phyloP scores from a whole-genome alignment of 2,329 filamentous ascomycete genomes.

The Lachnellula willkommii region DNA sequence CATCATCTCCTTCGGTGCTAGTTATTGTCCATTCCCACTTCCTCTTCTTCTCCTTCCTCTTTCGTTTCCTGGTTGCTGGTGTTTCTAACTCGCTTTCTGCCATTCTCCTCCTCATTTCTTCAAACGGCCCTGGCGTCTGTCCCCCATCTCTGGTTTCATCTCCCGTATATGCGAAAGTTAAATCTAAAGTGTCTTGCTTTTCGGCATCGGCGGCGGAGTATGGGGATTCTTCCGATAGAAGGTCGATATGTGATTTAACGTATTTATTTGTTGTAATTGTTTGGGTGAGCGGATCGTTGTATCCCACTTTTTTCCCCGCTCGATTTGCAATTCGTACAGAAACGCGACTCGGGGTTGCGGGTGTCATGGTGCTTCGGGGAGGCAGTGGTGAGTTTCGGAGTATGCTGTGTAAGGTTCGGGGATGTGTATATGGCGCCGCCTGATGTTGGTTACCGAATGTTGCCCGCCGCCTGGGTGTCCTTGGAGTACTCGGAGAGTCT shows the following conservation, averaged over 20 bases:
- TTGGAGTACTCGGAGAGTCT: conserved; percentile 31
- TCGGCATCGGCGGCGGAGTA: conserved; percentile 21
- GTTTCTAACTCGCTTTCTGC: conserved; percentile 35
- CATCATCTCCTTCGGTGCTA: conserved; percentile 40
- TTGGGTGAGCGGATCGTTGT: conserved; percentile 57
- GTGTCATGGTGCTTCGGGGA: conserved; percentile 44
- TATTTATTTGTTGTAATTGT: conserved; percentile 60
- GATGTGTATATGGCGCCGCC: conserved; percentile 51
- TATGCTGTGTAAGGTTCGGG: conserved; percentile 56
- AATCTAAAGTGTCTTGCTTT: conserved; percentile 41
- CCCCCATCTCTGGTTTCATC: conserved; percentile 56
- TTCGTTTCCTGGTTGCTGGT: conserved; percentile 42
- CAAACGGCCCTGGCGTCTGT: conserved; percentile 57
- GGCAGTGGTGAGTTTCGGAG: conserved; percentile 61
- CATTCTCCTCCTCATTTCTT: conserved; percentile 57
- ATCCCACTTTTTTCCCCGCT: conserved; percentile 46
- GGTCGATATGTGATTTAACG: conserved; percentile 57
- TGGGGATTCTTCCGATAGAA: conserved; percentile 49
- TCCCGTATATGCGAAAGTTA: conserved; percentile 46
- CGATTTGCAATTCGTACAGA: conserved; percentile 51
- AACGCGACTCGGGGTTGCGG: conserved; percentile 48
- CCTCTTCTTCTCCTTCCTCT: conserved; percentile 53
- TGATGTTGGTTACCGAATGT: conserved; percentile 28
- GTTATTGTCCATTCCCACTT: conserved; percentile 62
- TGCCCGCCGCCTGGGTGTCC: conserved; percentile 36